Conservation (phyloP, 441 rosid genomes). For the Populus trichocarpa region DNA sequence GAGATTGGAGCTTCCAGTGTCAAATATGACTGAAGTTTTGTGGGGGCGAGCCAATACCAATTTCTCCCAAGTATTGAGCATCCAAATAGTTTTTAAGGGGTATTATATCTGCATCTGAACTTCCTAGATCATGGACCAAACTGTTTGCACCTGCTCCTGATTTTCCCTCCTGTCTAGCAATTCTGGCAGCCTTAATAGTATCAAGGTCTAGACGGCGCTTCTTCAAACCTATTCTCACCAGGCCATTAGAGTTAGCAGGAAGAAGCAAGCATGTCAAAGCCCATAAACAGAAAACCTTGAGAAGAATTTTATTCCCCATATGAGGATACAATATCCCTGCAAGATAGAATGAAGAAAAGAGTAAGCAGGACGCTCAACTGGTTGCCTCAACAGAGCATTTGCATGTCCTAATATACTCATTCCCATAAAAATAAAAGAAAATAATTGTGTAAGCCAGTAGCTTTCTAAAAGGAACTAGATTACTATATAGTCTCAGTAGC, state of each 20-base stretch:
- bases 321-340: constrained; percentile 27
- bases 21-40: constrained; percentile 75
- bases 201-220: constrained; percentile 50
- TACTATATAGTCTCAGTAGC: neutral
- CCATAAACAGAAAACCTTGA: constrained; percentile 36
- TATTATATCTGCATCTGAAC: constrained; percentile 33
- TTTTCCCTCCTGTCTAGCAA: constrained; percentile 24
- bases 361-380: neutral
- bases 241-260: constrained; percentile 44
- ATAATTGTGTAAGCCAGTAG: neutral
- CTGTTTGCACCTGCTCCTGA: constrained; percentile 11
- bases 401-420: neutral
- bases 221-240: constrained; percentile 54
- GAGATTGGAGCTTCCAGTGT: constrained; percentile 83
- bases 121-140: constrained; percentile 1
- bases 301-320: constrained; percentile 32
- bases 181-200: constrained; percentile 39
- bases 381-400: neutral
- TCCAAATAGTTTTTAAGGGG: constrained; percentile 64
- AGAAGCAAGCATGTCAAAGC: constrained; percentile 37
- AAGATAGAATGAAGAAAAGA: neutral
- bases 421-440: neutral
- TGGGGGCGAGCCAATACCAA: constrained; percentile 69
- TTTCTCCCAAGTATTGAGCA: constrained; percentile 74
- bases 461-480: neutral